A percentile compares a stretch with the other conserved stretches of the same genome.
Evolutionary conservation across 139 green algal genomes (phyloP).

Genomic region (Closterium sp.): DNA sequence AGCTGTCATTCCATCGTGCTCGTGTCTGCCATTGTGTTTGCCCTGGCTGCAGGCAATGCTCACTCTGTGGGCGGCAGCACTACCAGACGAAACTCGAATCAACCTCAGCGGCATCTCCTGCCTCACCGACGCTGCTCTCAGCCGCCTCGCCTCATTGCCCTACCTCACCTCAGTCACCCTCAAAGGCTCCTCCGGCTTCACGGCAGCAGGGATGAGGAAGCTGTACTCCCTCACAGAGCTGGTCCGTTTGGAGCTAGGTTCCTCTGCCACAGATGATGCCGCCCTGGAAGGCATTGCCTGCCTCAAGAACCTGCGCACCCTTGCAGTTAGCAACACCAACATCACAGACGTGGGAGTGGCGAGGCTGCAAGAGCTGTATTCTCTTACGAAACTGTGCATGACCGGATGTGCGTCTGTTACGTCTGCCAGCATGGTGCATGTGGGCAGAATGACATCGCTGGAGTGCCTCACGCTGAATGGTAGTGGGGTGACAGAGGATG

Average conservation of each 20-base stretch:
- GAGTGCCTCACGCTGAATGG: not conserved
- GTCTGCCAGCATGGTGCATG: not conserved
- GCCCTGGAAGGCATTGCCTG: not conserved
- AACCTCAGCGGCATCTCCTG: not conserved
- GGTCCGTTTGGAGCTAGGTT: not conserved
- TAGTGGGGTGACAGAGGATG: not conserved
- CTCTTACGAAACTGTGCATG: not conserved
- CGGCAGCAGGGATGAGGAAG: not conserved
- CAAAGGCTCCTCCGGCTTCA: not conserved
- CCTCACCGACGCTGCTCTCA: not conserved
- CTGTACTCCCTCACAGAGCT: not conserved
- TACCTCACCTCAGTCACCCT: not conserved
- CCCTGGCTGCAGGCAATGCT: not conserved
- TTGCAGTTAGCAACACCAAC: not conserved
- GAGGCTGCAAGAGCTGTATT: not conserved
- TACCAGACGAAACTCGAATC: not conserved
- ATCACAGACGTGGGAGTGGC: not conserved
- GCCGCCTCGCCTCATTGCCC: not conserved
- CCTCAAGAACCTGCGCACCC: not conserved
- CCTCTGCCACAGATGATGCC: not conserved
- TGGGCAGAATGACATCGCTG: not conserved
- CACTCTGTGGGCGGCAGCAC: not conserved
- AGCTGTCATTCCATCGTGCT: too few species aligned
- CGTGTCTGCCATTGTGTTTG: too few species aligned
- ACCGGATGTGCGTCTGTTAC: not conserved